Base-by-base conservation (phyloP, 2,329 filamentous ascomycete species). In the Colletotrichum chrysophilum region DNA sequence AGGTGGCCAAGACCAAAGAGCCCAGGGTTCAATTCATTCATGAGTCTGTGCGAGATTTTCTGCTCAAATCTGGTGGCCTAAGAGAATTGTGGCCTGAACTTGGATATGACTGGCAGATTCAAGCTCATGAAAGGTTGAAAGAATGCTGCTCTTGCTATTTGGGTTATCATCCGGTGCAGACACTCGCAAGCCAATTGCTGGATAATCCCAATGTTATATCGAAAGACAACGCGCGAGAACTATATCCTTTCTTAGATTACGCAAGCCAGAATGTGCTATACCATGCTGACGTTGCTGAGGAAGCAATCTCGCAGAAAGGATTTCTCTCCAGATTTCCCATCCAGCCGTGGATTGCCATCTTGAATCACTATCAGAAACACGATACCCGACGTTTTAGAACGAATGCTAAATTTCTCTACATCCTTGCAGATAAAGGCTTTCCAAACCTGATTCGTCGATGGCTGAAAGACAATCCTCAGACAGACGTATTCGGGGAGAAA, bases 21-120 rank as follows among this genome's bases (percentile, higher is more conserved):
- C 77, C 79, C 0, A 85, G 77, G 0, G 86, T 90, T 1, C 89
- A 91, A 71, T 91, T 91, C 78, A 90, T 90, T 3, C 88, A 90
- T 34, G 86, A 90, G 76, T 89, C 88, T 0, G 87, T 90, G 0
- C 79, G 83, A 1, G 88, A 90, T 9, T 90, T 87, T 61, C 80
- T 90, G 0, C 24, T 88, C 2, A 83, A 83, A 9, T 82, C 83
- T 1, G 73, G 78, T 0, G 85, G 86, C 0, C 76, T 86, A 0
- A 4, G 60, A 0, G 69, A 80, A 1, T 18, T 87, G 0, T 84
- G 81, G 81, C 80, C 84, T 6, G 81, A 85, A 1, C 74, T 84
- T 34, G 75, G 67, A n/a, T 74, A 62, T 4, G 82, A 85, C 34
- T 80, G 85, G 21, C 70, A 81, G 32, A 79, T 81, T 1, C 68